These are phyloP conservation scores for Cairneyella variabilis DNA, from an alignment of 495 filamentous ascomycete genomes.

Conservation along the genomic window DNA sequence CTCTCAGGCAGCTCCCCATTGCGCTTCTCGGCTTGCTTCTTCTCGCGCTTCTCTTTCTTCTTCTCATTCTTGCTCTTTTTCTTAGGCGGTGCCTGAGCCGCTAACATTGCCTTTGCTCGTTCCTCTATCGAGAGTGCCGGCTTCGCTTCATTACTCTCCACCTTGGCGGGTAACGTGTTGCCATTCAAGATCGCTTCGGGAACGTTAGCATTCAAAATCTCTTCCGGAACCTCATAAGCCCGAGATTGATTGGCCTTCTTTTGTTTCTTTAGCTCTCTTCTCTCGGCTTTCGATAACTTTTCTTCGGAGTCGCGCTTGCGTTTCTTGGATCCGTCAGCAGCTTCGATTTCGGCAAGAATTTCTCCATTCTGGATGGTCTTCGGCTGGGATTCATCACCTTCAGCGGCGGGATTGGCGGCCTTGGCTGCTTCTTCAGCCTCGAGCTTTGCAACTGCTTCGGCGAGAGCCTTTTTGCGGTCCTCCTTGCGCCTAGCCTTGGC, in stretches of 20 bases:
- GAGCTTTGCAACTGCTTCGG: neutral
- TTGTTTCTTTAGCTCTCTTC: neutral
- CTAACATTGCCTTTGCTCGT: slow-evolving; percentile 6
- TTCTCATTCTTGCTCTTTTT: slow-evolving; percentile 14
- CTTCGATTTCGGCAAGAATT: neutral
- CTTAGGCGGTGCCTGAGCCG: too few species aligned
- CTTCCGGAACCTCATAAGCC: neutral
- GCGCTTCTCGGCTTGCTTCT: neutral
- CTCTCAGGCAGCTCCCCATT: too few species aligned
- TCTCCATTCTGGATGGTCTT: too few species aligned
- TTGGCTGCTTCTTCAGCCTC: neutral
- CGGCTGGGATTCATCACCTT: neutral
- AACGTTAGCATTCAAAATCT: neutral
- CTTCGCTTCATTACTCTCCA: too few species aligned
- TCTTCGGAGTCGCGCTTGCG: slow-evolving; percentile 1
- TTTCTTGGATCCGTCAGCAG: slow-evolving; percentile 3
- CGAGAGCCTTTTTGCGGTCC: neutral
- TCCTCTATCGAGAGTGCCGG: too few species aligned
- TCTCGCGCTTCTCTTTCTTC: slow-evolving; percentile 7
- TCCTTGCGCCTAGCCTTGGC: neutral
- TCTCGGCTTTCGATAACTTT: neutral
- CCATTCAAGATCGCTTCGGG: slow-evolving; percentile 2
- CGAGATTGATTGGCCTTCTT: neutral
- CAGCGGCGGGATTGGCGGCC: neutral
- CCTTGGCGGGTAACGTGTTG: too few species aligned